Percentiles rank a stretch among this genome's conserved stretches.
These are phyloP conservation scores for Fusarium sublunatum DNA, from an alignment of 2,329 filamentous ascomycete genomes.

Conservation along the genomic window DNA sequence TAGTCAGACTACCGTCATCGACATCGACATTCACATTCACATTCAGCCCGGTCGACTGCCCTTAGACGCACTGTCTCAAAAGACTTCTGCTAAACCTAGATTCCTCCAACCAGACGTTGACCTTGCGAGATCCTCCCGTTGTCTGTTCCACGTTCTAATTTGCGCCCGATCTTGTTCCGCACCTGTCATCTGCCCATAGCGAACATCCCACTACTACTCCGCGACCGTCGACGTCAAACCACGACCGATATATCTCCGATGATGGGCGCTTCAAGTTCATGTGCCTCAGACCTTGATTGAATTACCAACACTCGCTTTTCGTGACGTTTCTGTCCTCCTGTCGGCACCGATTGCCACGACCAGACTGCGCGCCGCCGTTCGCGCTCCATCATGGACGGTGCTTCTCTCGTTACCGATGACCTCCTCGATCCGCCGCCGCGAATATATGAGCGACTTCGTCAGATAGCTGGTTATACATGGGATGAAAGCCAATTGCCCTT, in stretches of 20 bases:
- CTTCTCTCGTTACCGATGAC: conserved; percentile 63
- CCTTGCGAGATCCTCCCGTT: conserved; percentile 19
- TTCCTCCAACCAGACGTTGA: conserved; percentile 33
- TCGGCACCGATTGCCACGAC: conserved; percentile 35
- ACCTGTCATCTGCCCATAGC: conserved; percentile 7
- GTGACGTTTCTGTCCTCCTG: conserved; percentile 34
- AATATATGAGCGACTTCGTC: conserved; percentile 77
- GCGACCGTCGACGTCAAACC: conserved; percentile 15
- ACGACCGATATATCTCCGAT: conserved; percentile 44
- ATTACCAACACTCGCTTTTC: conserved; percentile 43
- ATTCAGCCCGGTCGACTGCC: conserved; percentile 6
- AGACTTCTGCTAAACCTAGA: conserved; percentile 23
- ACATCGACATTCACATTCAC: conserved; percentile 9
- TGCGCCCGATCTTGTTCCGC: conserved; percentile 22
- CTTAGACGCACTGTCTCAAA: conserved; percentile 19
- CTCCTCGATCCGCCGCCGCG: conserved; percentile 72
- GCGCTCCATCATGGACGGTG: conserved; percentile 62
- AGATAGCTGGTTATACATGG: conserved; percentile 81
- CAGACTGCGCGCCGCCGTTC: conserved; percentile 39
- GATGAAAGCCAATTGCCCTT: conserved; percentile 70
- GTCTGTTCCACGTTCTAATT: conserved; percentile 3
- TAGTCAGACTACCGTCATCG: conserved; percentile 33
- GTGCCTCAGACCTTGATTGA: conserved; percentile 44
- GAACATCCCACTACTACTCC: conserved; percentile 8
- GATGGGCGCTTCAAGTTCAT: conserved; percentile 49